These are phyloP conservation scores for Colletotrichum tamarilloi DNA, from an alignment of 2,329 filamentous ascomycete genomes.

Conservation along the genomic window DNA sequence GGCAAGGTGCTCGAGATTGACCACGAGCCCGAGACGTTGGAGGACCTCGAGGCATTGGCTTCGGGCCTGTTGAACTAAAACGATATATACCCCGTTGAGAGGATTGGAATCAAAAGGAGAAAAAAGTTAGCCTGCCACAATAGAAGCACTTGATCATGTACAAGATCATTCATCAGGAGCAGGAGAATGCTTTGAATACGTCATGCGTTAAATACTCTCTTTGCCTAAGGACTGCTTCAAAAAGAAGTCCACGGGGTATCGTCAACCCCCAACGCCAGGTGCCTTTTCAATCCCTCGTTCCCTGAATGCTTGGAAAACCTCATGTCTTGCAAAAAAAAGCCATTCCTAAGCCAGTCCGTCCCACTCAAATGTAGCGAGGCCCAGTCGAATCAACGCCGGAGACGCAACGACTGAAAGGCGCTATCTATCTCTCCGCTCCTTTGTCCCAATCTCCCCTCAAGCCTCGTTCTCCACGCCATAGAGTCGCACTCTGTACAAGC, in stretches of 20 bases:
- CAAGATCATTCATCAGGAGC: neutral
- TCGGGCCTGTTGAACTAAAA: constrained; percentile 70
- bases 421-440: no score
- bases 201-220: constrained; percentile 19
- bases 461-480: constrained; percentile 56
- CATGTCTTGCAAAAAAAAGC: neutral
- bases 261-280: constrained; percentile 34
- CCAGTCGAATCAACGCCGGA: constrained; percentile 1
- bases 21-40: constrained; percentile 80
- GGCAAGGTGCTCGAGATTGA: constrained; percentile 70
- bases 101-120: neutral
- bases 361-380: neutral
- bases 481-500: constrained; percentile 72
- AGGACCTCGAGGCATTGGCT: constrained; percentile 82
- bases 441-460: neutral
- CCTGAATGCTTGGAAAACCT: constrained; percentile 21
- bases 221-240: constrained; percentile 13
- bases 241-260: constrained; percentile 32
- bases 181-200: neutral
- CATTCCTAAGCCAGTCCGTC: neutral
- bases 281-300: constrained; percentile 1
- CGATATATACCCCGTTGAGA: constrained; percentile 42
- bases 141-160: neutral
- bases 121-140: neutral
- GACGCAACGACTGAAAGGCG: neutral